phyloP scores from a whole-genome alignment of 1,139 yeast genomes.

The Scheffersomyces lignicola region DNA sequence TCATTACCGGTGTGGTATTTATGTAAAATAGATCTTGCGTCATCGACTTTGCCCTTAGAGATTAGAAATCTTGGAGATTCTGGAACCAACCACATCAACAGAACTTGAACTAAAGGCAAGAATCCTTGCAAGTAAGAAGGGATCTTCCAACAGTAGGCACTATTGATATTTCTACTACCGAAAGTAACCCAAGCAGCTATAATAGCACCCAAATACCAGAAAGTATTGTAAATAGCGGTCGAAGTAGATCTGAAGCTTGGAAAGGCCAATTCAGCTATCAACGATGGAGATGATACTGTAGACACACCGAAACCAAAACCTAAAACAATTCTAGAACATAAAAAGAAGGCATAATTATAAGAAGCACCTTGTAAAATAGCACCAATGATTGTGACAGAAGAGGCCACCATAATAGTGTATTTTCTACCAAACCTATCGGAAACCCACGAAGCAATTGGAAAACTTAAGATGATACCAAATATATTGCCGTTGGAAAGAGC shows the following conservation, averaged over 20 bases:
- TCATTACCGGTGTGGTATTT: constrained; percentile 18
- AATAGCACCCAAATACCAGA: constrained; percentile 53
- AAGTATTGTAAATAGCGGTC: constrained; percentile 49
- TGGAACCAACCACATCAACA: constrained; percentile 41
- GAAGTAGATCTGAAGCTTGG: constrained; percentile 48
- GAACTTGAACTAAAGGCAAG: constrained; percentile 27
- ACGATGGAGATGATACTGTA: constrained; percentile 39
- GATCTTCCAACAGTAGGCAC: constrained; percentile 41
- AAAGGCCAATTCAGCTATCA: constrained; percentile 43
- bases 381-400: constrained; percentile 30
- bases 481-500: constrained; percentile 37
- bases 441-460: constrained; percentile 21
- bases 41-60: constrained; percentile 30
- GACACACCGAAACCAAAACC: constrained; percentile 43
- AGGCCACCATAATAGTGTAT: constrained; percentile 26
- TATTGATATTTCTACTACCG: constrained; percentile 39
- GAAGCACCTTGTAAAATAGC: constrained; percentile 44
- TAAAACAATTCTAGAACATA: constrained; percentile 36
- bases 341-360: constrained; percentile 37
- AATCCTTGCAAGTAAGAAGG: constrained; percentile 48
- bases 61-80: constrained; percentile 61
- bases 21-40: constrained; percentile 29
- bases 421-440: constrained; percentile 36
- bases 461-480: constrained; percentile 22
- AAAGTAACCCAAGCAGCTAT: constrained; percentile 56